A percentile compares a stretch with the other conserved stretches of the same genome.
These are phyloP conservation scores for Talaromyces proteolyticus DNA, from an alignment of 495 filamentous ascomycete genomes.

Conservation along the genomic window DNA sequence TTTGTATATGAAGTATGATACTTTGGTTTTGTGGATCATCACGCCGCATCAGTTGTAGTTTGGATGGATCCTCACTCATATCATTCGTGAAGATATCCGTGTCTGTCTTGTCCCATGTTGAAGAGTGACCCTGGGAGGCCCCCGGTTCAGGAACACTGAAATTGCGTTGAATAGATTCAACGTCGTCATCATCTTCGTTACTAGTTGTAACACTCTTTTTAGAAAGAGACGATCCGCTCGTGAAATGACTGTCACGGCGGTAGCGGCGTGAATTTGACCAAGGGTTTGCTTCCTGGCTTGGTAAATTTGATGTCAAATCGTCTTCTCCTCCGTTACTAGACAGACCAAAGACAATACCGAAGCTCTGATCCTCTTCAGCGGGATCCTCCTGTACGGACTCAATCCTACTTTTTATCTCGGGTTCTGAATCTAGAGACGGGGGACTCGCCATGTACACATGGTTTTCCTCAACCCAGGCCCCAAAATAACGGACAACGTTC, in stretches of 20 bases:
- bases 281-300: slow-evolving; percentile 16
- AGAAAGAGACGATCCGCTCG: slow-evolving; percentile 20
- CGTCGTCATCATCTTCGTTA: slow-evolving; percentile 28
- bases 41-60: slow-evolving; percentile 25
- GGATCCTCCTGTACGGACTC: slow-evolving; percentile 6
- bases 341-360: slow-evolving; percentile 31
- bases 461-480: slow-evolving; percentile 45
- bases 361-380: slow-evolving; percentile 24
- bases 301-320: slow-evolving; percentile 14
- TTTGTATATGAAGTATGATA: slow-evolving; percentile 48
- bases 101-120: slow-evolving; percentile 28
- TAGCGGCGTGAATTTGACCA: slow-evolving; percentile 10
- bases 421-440: not conserved
- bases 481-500: slow-evolving; percentile 50
- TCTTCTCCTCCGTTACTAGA: slow-evolving; percentile 15
- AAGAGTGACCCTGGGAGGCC: slow-evolving; percentile 22
- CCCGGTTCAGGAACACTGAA: slow-evolving; percentile 15
- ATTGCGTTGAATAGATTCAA: slow-evolving; percentile 35
- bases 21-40: slow-evolving; percentile 23
- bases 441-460: slow-evolving; percentile 19
- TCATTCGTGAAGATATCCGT: slow-evolving; percentile 49
- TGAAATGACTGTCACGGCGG: slow-evolving; percentile 18
- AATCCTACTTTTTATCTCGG: slow-evolving; percentile 11
- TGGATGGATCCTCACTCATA: slow-evolving; percentile 32
- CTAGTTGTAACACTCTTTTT: slow-evolving; percentile 25